Evolutionary conservation across 1,284 basidiomycete genomes (phyloP), one percentile per base, ranked within the genome.

Genomic region (Fomitiporia mediterranea): DNA sequence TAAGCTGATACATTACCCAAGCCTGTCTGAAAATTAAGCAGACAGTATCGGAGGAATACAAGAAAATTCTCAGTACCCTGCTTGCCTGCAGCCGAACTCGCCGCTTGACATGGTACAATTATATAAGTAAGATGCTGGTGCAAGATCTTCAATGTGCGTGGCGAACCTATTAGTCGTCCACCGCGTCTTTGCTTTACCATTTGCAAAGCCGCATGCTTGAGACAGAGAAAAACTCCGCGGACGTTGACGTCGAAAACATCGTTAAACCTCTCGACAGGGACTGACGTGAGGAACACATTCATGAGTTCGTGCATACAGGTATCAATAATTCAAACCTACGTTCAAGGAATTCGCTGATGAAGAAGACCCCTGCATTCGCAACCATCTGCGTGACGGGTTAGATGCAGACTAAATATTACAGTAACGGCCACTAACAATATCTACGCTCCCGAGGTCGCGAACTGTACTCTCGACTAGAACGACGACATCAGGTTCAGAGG

Each of bases 161-260:
- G 13, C 32, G 13, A 17, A 51, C 54, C 57, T 21, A 59, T 48
- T 13, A 51, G 37, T 48, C 51, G 42, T 21, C 57, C 53, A 23
- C 49, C 48, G 23, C 34, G 50, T 7, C 51, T 40, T 51, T 61
- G 60, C 34, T 59, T 56, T 28, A 61, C 37, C 60, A 61, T 61
- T 30, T 61, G 60, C 21, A 49, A 55, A 15, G 57, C 60, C 6
- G 60, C 57, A 44, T 55, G 49, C 37, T 57, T 59, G 42, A 56
- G 59, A 40, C 60, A 61, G 6, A 61, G 51, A 37, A 61, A 51
- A 11, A 52, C 43, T 6, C 57, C 51, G 13, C 47, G 44, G 23
- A 59, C 50, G 35, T 61, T 61, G 19, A 60, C 53, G 17, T 49
- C 42, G 21, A 35, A 56, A 6, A 55, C 13, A 19, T 39, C 52